phyloP scores from a whole-genome alignment of 2,329 filamentous ascomycete genomes.

The Pestalotiopsis sp. region DNA sequence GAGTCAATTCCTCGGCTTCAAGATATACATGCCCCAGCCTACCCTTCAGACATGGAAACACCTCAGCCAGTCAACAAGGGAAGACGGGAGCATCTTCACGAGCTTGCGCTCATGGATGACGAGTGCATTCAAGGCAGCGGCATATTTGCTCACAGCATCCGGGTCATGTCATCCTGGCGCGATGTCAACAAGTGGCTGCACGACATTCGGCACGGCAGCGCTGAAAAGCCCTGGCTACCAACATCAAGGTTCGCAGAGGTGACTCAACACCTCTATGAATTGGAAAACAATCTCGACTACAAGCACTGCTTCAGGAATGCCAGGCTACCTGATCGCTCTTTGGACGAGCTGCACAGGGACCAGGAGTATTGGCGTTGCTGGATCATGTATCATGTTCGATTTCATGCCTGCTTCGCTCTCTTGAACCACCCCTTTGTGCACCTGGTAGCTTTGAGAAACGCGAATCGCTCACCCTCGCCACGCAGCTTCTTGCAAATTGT shows the following conservation, averaged over 20 bases:
- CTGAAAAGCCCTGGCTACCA: neutral
- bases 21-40: neutral
- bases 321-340: neutral
- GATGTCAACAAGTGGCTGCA: constrained; percentile 3
- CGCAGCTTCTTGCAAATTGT: neutral
- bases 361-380: neutral
- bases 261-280: neutral
- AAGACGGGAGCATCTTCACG: neutral
- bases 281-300: constrained; percentile 2
- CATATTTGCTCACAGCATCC: neutral
- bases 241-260: neutral
- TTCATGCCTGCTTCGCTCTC: neutral
- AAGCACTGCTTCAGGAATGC: constrained; percentile 2
- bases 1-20: neutral
- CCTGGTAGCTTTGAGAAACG: neutral
- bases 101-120: neutral
- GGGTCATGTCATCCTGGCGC: neutral
- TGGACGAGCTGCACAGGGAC: neutral
- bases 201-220: neutral
- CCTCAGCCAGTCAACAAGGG: neutral
- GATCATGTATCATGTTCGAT: neutral
- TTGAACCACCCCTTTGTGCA: neutral
- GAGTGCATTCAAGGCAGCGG: neutral
- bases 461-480: neutral
- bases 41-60: neutral